These are phyloP conservation scores for Westerdykella aurantiaca DNA, from an alignment of 2,329 filamentous ascomycete genomes.

Conservation along the genomic window DNA sequence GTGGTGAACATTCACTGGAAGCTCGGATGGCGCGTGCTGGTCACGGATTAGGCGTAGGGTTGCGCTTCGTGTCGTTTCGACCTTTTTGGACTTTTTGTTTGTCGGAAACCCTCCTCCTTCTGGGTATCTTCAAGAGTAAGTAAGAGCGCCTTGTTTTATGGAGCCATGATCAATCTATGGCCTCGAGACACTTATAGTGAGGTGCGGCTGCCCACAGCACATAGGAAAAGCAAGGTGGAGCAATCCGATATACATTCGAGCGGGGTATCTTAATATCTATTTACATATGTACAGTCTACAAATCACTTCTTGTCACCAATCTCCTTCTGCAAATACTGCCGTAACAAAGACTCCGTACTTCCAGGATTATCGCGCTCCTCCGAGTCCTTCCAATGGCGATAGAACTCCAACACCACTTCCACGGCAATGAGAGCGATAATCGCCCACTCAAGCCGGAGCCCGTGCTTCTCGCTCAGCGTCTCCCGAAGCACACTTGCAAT, in stretches of 20 bases:
- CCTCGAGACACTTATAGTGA: too few relatives aligned
- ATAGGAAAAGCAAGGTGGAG: too few relatives aligned
- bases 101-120: too few relatives aligned
- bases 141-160: too few relatives aligned
- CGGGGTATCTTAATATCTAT: constrained; percentile 7
- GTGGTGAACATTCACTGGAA: too few relatives aligned
- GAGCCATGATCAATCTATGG: too few relatives aligned
- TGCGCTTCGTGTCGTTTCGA: too few relatives aligned
- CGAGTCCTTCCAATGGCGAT: constrained; percentile 63
- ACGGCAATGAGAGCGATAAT: constrained; percentile 92
- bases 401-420: constrained; percentile 82
- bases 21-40: too few relatives aligned
- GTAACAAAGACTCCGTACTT: constrained; percentile 38
- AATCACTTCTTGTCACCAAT: background rate
- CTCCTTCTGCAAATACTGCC: constrained; percentile 30
- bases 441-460: constrained; percentile 83
- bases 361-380: constrained; percentile 40
- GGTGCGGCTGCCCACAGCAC: too few relatives aligned
- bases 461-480: constrained; percentile 84
- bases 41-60: too few relatives aligned
- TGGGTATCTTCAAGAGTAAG: too few relatives aligned
- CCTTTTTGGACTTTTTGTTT: too few relatives aligned
- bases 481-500: constrained; percentile 86
- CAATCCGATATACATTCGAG: background rate
- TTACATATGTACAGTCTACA: background rate